Evolutionary conservation across 139 green algal genomes (phyloP).

Genomic region (Nannochloris sp.): DNA sequence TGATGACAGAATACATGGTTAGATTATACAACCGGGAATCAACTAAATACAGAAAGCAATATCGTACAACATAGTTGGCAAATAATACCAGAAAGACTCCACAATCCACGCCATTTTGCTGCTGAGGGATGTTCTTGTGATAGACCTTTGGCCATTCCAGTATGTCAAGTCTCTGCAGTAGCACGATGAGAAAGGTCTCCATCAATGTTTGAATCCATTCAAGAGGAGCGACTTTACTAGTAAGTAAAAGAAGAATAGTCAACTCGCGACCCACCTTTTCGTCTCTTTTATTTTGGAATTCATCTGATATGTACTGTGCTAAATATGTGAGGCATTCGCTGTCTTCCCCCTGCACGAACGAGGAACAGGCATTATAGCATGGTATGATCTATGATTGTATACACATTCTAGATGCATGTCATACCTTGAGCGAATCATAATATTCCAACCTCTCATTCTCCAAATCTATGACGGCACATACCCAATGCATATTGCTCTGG

Average conservation of each 20-base stretch:
- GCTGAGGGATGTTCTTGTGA: conserved; percentile 43
- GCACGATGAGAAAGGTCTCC: background rate
- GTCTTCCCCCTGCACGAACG: conserved; percentile 34
- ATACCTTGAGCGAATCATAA: conserved; percentile 51
- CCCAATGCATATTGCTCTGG: conserved; percentile 28
- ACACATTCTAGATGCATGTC: too few species aligned
- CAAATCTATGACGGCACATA: conserved; percentile 53
- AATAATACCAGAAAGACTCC: conserved; percentile 73
- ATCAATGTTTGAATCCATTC: too few species aligned
- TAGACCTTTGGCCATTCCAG: conserved; percentile 23
- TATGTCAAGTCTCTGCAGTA: conserved; percentile 22
- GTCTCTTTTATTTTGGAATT: conserved; percentile 55
- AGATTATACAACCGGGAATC: conserved; percentile 3
- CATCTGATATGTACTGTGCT: conserved; percentile 50
- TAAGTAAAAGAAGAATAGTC: background rate
- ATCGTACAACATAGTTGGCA: conserved; percentile 12
- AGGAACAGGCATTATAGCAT: background rate
- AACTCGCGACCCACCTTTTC: conserved; percentile 19
- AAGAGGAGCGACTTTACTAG: too few species aligned
- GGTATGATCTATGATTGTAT: too few species aligned
- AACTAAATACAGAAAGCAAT: too few species aligned
- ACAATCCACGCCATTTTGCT: conserved; percentile 75
- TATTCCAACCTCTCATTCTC: conserved; percentile 29
- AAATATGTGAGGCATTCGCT: conserved; percentile 39
- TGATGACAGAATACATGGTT: background rate